Evolutionary conservation across 768 basidiomycete genomes (phyloP), one percentile per base, ranked within the genome.

Genomic region (Galerina sulciceps): DNA sequence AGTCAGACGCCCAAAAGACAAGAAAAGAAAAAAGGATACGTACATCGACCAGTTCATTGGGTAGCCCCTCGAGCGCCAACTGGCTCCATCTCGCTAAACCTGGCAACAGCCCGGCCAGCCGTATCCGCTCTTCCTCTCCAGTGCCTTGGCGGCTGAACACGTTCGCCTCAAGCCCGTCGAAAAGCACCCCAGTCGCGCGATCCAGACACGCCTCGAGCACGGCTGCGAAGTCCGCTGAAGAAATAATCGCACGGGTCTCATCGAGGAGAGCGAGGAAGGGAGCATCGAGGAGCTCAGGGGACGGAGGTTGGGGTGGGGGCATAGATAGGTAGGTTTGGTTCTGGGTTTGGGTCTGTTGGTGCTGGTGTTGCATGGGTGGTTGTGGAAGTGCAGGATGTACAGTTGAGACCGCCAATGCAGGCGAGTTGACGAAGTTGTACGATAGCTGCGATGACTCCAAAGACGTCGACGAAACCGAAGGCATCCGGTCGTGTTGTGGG

Each of bases 11-110:
- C 3, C 15, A 43, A 43, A 52, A 2, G 35, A 43, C 10, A 57
- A 51, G 37, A 48, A 44, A 36, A 55, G 55, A 48, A 56, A 14
- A 57, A 42, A 40, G 38, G 42, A 46, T 6, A 82, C 90, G 73
- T 68, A 93, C 94, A 76, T 95, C 93, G 23, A 93, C 83, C 62
- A 94, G 75, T 69, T 91, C 91, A 69, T 92, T 93, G 36, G 91
- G 92, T 54, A 88, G 69, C 15, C 83, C 83, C 61, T 85, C 81
- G 64, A 94, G 69, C 38, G 87, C 87, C 57, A 85, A 57, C 61
- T 84, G 84, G 65, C 87, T 88, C 93, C 94, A 94, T 56, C 85
- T 77, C 54, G 90, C 86, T 41, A 97, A 74, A 1, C 85, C 89
- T 4, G 94, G 95, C 26, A 98, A 74, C 64, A 96, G 74, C 5